Evolutionary conservation across 2,329 filamentous ascomycete species (phyloP).

Genomic region (Trichoderma sp.): DNA sequence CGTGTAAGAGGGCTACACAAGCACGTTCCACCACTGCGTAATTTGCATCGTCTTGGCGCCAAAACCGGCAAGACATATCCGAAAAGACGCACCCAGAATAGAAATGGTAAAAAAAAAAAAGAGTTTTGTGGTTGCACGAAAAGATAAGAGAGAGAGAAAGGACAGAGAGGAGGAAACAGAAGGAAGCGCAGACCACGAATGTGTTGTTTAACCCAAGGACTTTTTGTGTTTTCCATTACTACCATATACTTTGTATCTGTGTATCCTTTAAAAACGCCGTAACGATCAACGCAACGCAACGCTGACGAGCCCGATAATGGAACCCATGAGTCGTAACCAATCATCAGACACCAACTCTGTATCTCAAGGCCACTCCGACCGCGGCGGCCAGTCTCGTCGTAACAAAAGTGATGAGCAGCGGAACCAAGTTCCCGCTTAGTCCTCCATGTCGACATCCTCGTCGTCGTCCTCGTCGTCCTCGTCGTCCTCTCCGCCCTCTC

Average conservation of each 20-base stretch:
- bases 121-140: neutral
- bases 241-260: conserved; percentile 5
- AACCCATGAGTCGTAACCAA: conserved; percentile 21
- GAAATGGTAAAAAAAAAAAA: too few species aligned
- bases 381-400: conserved; percentile 17
- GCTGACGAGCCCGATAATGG: conserved; percentile 24
- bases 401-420: conserved; percentile 19
- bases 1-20: neutral
- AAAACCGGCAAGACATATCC: neutral
- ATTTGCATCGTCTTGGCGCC: neutral
- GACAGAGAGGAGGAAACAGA: neutral
- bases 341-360: conserved; percentile 17
- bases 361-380: conserved; percentile 13
- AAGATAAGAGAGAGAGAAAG: neutral
- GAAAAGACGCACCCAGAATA: neutral
- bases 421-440: conserved; percentile 26
- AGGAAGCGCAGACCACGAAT: neutral
- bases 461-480: conserved; percentile 32
- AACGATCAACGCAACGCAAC: conserved; percentile 25
- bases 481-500: conserved; percentile 31
- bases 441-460: conserved; percentile 41
- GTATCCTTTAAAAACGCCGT: conserved; percentile 24
- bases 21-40: neutral
- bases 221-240: conserved; percentile 21
- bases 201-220: conserved; percentile 6